phyloP scores from a whole-genome alignment of 805 yeast genomes.

The Nematodospora valgi region DNA sequence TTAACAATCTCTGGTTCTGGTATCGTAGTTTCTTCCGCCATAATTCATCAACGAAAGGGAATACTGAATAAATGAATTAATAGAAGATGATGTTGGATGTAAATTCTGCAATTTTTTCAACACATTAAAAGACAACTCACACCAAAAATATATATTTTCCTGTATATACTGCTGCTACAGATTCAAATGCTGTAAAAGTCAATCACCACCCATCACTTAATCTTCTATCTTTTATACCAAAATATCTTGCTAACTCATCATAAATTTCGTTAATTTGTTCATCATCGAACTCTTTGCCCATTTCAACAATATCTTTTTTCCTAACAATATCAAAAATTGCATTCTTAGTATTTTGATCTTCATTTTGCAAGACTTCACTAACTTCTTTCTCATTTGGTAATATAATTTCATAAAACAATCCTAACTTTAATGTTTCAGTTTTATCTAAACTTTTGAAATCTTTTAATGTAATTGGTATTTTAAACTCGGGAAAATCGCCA shows the following conservation, averaged over 20 bases:
- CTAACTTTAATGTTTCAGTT: slow-evolving; percentile 47
- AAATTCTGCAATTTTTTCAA: too few species aligned
- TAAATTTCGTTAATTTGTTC: slow-evolving; percentile 53
- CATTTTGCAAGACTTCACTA: slow-evolving; percentile 7
- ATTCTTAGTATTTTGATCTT: slow-evolving; percentile 1
- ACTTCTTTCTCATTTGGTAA: slow-evolving; percentile 54
- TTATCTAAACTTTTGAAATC: slow-evolving; percentile 50
- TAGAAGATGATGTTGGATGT: too few species aligned
- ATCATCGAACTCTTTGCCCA: slow-evolving; percentile 15
- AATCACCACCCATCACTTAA: slow-evolving; percentile 49
- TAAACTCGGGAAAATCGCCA: slow-evolving; percentile 61
- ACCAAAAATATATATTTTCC: too few species aligned
- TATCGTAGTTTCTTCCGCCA: too few species aligned
- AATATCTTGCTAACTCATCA: slow-evolving; percentile 63
- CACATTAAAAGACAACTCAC: too few species aligned
- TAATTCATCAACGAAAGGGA: too few species aligned
- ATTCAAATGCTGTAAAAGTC: too few species aligned
- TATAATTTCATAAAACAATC: slow-evolving; percentile 72
- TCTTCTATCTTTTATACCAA: slow-evolving; percentile 61
- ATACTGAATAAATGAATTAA: too few species aligned
- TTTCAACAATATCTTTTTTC: slow-evolving; percentile 2
- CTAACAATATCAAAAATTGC: not conserved
- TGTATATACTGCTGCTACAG: too few species aligned
- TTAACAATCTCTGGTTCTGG: slow-evolving; percentile 17
- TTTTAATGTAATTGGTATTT: slow-evolving; percentile 57